Evolutionary conservation across 1,139 yeast genomes (phyloP).

Genomic region (Diutina mesorugosa): DNA sequence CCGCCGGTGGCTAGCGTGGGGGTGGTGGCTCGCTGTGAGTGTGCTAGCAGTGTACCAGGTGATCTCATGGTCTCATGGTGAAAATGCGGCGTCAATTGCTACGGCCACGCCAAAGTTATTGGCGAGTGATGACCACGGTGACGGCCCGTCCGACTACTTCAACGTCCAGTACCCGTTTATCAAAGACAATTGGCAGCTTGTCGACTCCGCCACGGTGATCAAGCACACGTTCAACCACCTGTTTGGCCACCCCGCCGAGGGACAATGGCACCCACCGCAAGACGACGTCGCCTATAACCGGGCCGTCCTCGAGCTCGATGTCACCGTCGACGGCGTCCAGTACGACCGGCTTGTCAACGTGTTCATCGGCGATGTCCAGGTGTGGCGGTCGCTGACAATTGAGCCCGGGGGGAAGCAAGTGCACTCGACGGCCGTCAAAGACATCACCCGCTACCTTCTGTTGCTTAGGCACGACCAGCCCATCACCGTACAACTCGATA

Average conservation of each 20-base stretch:
- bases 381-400: slow-evolving; percentile 81
- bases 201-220: neutral
- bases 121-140: neutral
- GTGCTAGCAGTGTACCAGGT: neutral
- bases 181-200: neutral
- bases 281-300: neutral
- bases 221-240: neutral
- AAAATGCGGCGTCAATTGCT: neutral
- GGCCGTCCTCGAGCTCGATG: slow-evolving; percentile 46
- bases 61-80: neutral
- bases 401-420: slow-evolving; percentile 51
- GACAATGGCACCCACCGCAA: neutral
- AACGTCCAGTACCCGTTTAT: neutral
- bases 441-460: slow-evolving; percentile 43
- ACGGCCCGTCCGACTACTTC: neutral
- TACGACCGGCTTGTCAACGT: slow-evolving; percentile 68
- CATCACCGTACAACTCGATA: slow-evolving; percentile 51
- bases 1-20: neutral
- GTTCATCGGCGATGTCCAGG: slow-evolving; percentile 48
- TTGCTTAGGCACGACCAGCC: slow-evolving; percentile 28
- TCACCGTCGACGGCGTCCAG: slow-evolving; percentile 54
- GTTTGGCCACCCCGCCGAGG: neutral
- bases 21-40: neutral
- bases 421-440: slow-evolving; percentile 42
- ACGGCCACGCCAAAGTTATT: neutral